Conservation (phyloP, 768 basidiomycete genomes). For the Clitopilus hobsonii region DNA sequence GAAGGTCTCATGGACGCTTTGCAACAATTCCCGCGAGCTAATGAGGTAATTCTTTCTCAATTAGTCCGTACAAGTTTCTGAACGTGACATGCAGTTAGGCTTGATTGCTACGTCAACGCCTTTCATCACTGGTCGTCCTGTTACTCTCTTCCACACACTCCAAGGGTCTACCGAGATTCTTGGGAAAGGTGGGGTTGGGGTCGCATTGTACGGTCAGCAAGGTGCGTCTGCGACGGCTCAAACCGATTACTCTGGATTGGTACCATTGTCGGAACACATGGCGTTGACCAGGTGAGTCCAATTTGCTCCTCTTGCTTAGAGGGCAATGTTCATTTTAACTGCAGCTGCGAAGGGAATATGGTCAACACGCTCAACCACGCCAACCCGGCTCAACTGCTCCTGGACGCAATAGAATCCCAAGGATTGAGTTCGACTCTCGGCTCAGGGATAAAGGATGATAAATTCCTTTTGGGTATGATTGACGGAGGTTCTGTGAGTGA, state of each 20-base stretch:
- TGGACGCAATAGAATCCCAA: constrained; percentile 44
- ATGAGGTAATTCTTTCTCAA: constrained; percentile 35
- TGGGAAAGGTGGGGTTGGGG: constrained; percentile 66
- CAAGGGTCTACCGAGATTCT: constrained; percentile 27
- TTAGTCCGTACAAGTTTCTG: constrained; percentile 1
- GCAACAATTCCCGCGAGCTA: constrained; percentile 34
- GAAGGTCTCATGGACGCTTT: constrained; percentile 50
- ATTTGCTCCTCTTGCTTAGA: not conserved
- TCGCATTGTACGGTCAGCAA: constrained; percentile 35
- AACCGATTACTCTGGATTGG: constrained; percentile 35
- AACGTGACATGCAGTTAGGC: constrained; percentile 42
- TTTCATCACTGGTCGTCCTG: constrained; percentile 70
- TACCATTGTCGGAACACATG: constrained; percentile 40
- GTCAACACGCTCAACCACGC: constrained; percentile 48
- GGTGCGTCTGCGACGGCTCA: constrained; percentile 5
- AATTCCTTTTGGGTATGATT: constrained; percentile 51
- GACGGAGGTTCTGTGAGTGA: constrained; percentile 24
- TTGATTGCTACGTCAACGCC: constrained; percentile 72
- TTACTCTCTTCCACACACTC: constrained; percentile 63
- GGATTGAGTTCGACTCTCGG: constrained; percentile 12
- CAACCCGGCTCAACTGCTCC: constrained; percentile 60
- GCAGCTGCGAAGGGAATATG: constrained; percentile 70
- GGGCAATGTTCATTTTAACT: not conserved
- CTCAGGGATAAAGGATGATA: constrained; percentile 41
- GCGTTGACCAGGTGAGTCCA: constrained; percentile 46